phyloP scores from a whole-genome alignment of 176 grass and related monocot species.

The Eremochloa ophiuroides region DNA sequence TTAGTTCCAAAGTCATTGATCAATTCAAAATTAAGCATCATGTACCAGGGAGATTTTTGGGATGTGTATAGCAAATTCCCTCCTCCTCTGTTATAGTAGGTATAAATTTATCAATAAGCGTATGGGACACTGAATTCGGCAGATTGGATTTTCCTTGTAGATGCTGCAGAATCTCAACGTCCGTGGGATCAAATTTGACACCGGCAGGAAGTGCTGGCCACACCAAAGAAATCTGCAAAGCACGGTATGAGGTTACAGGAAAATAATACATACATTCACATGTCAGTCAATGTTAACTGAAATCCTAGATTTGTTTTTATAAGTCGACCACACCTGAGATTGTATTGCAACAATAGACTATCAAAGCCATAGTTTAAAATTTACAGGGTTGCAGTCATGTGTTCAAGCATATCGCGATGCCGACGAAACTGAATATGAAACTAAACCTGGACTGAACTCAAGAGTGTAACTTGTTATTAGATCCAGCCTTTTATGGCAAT shows the following conservation, averaged over 20 bases:
- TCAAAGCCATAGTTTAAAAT: too few species aligned
- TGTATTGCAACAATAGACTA: too few species aligned
- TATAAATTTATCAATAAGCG: conserved; percentile 65
- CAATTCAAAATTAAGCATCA: not conserved
- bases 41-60: conserved; percentile 84
- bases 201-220: conserved; percentile 65
- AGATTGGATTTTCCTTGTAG: conserved; percentile 51
- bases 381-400: too few species aligned
- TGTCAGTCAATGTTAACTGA: not conserved
- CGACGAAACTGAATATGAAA: too few species aligned
- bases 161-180: conserved; percentile 60
- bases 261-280: too few species aligned
- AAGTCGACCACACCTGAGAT: too few species aligned
- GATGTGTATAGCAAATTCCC: conserved; percentile 92
- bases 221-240: conserved; percentile 53
- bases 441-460: too few species aligned
- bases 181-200: conserved; percentile 79
- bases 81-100: conserved; percentile 47
- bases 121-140: conserved; percentile 27
- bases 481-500: not conserved
- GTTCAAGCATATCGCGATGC: too few species aligned
- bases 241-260: not conserved
- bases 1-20: not conserved
- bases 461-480: too few species aligned
- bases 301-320: too few species aligned